These are phyloP conservation scores for Sambucus nigra DNA, from an alignment of 129 eudicot species.

Conservation along the genomic window DNA sequence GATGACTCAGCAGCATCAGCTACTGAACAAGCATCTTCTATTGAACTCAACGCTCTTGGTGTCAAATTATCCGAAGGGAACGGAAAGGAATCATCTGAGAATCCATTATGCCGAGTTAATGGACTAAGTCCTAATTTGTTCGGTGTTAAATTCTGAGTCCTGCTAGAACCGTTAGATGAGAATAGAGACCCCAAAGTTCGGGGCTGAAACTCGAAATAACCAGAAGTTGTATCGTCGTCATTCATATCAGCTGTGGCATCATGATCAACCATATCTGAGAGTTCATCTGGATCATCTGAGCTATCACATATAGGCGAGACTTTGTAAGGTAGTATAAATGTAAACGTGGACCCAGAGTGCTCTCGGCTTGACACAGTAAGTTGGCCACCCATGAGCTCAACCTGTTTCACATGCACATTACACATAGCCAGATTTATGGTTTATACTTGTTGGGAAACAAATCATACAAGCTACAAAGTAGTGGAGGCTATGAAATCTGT, in stretches of 20 bases:
- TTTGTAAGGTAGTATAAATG: slow-evolving; percentile 68
- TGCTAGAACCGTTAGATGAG: slow-evolving; percentile 38
- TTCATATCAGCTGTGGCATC: slow-evolving; percentile 28
- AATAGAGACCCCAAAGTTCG: slow-evolving; percentile 48
- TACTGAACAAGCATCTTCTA: slow-evolving; percentile 27
- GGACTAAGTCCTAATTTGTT: slow-evolving; percentile 19
- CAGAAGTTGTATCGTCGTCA: slow-evolving; percentile 57
- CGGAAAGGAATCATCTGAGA: slow-evolving; percentile 25
- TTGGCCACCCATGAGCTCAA: slow-evolving; percentile 94
- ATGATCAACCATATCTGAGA: slow-evolving; percentile 49
- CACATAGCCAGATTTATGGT: too few relatives aligned
- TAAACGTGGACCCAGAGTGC: slow-evolving; percentile 68
- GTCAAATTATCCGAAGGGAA: slow-evolving; percentile 20
- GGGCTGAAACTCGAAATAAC: slow-evolving; percentile 69
- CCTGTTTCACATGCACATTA: slow-evolving; percentile 33
- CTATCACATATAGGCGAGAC: slow-evolving; percentile 52
- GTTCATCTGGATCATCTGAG: slow-evolving; percentile 76
- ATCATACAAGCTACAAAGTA: too few relatives aligned
- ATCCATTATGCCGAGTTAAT: slow-evolving; percentile 15
- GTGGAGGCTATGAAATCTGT: too few relatives aligned
- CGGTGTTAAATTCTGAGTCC: slow-evolving; percentile 33
- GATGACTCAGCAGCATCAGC: slow-evolving; percentile 25
- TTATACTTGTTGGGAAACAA: too few relatives aligned
- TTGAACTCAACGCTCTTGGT: slow-evolving; percentile 31
- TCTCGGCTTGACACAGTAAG: slow-evolving; percentile 81